phyloP scores from a whole-genome alignment of 177 flowering plant species.

The Vitis hybrid region DNA sequence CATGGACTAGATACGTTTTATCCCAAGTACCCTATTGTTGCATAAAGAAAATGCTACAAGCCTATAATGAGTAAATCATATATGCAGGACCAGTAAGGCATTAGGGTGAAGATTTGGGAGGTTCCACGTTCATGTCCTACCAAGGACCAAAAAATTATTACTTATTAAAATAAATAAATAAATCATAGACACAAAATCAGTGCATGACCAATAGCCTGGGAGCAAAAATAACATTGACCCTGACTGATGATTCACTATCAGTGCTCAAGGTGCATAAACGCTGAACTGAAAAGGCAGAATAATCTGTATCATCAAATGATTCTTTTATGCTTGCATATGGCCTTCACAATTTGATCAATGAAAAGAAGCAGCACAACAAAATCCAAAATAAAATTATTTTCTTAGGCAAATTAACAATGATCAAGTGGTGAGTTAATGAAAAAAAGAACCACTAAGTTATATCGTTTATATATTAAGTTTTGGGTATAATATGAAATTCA shows the following conservation, averaged over 20 bases:
- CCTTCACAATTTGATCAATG: background rate
- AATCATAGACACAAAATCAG: background rate
- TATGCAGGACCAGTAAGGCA: too few species aligned
- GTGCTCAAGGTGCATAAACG: background rate
- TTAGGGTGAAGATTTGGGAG: too few species aligned
- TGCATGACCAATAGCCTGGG: background rate
- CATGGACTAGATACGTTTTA: too few species aligned
- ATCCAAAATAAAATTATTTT: background rate
- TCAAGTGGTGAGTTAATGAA: background rate
- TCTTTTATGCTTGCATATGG: too few species aligned
- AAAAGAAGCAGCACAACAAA: background rate
- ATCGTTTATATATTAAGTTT: background rate
- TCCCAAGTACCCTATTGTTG: too few species aligned
- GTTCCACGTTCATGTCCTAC: background rate
- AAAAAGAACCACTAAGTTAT: background rate
- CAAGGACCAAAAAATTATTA: background rate
- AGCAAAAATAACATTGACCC: background rate
- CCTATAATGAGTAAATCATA: too few species aligned
- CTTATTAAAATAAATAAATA: background rate
- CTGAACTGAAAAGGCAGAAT: background rate
- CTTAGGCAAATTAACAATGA: slow-evolving; percentile 4
- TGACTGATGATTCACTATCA: background rate
- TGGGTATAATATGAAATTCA: background rate
- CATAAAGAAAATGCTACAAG: too few species aligned
- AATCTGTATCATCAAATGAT: background rate